Conservation (phyloP, 176 grass and related monocot species). For the Carex pumila region DNA sequence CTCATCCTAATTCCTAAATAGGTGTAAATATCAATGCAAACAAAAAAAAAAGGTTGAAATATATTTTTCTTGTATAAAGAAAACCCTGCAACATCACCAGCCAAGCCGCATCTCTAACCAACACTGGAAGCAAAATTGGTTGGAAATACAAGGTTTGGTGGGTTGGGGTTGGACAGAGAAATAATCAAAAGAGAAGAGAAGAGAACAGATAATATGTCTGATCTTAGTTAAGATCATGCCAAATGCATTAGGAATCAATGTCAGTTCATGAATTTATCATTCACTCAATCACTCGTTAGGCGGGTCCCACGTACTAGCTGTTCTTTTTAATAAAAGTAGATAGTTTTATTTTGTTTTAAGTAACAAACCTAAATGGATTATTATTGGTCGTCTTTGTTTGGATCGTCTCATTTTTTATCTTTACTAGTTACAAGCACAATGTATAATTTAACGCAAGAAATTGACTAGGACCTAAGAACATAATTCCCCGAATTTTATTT, state of each 20-base stretch:
- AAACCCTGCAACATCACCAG: background rate
- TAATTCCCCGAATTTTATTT: too few species aligned
- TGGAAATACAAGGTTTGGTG: slow-evolving; percentile 8
- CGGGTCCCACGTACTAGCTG: too few species aligned
- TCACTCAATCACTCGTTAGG: too few species aligned
- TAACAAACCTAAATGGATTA: too few species aligned
- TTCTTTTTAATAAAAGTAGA: too few species aligned
- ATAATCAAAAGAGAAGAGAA: background rate
- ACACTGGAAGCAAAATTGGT: slow-evolving; percentile 12
- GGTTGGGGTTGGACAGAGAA: background rate
- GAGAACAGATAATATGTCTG: background rate
- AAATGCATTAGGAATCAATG: slow-evolving; percentile 20
- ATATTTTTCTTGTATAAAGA: background rate
- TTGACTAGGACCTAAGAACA: too few species aligned
- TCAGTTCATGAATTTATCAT: too few species aligned
- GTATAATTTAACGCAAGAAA: too few species aligned
- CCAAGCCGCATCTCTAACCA: slow-evolving; percentile 1
- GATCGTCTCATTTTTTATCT: too few species aligned
- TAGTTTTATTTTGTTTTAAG: too few species aligned
- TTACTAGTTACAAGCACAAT: too few species aligned
- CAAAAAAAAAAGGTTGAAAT: too few species aligned
- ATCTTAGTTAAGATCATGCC: slow-evolving; percentile 14
- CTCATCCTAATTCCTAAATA: background rate
- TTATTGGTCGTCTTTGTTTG: background rate
- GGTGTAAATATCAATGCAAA: background rate